phyloP scores from a whole-genome alignment of 306 rosid genomes.

The Prosopis cineraria region DNA sequence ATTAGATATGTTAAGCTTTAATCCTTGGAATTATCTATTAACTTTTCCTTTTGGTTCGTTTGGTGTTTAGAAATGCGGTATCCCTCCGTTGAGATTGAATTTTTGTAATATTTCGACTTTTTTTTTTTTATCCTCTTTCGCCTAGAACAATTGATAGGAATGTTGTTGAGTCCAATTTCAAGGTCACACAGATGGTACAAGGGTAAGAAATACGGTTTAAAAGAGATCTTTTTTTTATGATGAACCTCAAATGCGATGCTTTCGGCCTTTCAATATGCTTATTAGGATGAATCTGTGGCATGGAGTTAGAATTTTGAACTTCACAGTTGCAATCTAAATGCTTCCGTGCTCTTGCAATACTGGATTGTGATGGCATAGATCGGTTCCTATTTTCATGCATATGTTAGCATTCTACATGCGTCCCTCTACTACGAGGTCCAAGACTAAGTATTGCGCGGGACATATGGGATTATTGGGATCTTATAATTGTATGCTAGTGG shows the following conservation, averaged over 20 bases:
- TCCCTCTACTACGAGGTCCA: no score
- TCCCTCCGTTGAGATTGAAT: not conserved
- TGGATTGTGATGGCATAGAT: not conserved
- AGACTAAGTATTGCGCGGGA: no score
- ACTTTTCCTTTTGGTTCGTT: not conserved
- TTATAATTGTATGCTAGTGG: no score
- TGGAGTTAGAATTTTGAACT: not conserved
- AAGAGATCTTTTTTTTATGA: not conserved
- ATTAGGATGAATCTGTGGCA: not conserved
- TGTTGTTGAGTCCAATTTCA: not conserved
- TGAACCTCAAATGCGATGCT: not conserved
- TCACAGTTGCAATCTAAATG: not conserved
- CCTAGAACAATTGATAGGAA: not conserved
- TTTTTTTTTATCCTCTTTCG: not conserved
- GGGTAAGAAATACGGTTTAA: not conserved
- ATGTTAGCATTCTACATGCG: no score
- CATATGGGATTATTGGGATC: no score
- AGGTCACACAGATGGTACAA: not conserved
- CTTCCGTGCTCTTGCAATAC: constrained; percentile 6
- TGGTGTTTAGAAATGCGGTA: not conserved
- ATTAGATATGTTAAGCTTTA: not conserved
- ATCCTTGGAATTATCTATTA: not conserved
- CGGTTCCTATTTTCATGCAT: not conserved
- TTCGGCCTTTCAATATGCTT: constrained; percentile 7
- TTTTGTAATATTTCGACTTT: constrained; percentile 2